These are phyloP conservation scores for Amanita fuliginea DNA, from an alignment of 768 basidiomycete genomes.

Conservation along the genomic window DNA sequence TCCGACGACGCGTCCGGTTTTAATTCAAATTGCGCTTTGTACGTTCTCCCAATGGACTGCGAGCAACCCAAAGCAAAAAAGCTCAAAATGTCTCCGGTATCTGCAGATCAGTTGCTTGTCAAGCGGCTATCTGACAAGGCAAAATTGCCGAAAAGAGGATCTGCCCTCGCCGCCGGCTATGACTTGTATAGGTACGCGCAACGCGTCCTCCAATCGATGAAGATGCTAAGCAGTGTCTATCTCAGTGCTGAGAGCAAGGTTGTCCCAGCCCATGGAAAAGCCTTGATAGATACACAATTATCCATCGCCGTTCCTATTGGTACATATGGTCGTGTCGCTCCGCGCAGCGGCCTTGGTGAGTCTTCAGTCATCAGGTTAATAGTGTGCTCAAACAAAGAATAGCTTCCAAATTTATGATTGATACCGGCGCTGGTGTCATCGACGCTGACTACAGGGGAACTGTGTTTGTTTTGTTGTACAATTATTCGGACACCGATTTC, in stretches of 20 bases:
- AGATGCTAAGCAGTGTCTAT: conserved; percentile 3
- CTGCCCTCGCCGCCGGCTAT: conserved; percentile 82
- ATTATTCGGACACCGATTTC: conserved; percentile 84
- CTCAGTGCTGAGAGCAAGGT: conserved; percentile 72
- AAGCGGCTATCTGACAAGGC: conserved; percentile 81
- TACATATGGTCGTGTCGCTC: conserved; percentile 94
- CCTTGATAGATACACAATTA: conserved; percentile 81
- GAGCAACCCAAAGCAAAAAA: conserved; percentile 38
- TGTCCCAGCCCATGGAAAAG: conserved; percentile 86
- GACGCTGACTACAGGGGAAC: conserved; percentile 94
- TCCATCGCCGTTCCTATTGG: conserved; percentile 90
- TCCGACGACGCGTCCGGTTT: conserved; percentile 23
- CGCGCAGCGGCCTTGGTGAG: conserved; percentile 89
- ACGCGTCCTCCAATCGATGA: conserved; percentile 4
- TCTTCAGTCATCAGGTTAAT: conserved; percentile 4
- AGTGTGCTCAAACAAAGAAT: background rate
- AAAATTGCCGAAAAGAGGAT: conserved; percentile 78
- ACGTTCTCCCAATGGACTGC: conserved; percentile 7
- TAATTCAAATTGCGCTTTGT: background rate
- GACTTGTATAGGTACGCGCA: conserved; percentile 79
- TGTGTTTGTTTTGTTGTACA: conserved; percentile 88
- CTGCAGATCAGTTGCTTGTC: conserved; percentile 53
- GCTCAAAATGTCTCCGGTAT: conserved; percentile 44
- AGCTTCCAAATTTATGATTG: conserved; percentile 98
- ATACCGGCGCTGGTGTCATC: conserved; percentile 95